Conservation (phyloP, 768 basidiomycete genomes). For the Chalciporus chontae region DNA sequence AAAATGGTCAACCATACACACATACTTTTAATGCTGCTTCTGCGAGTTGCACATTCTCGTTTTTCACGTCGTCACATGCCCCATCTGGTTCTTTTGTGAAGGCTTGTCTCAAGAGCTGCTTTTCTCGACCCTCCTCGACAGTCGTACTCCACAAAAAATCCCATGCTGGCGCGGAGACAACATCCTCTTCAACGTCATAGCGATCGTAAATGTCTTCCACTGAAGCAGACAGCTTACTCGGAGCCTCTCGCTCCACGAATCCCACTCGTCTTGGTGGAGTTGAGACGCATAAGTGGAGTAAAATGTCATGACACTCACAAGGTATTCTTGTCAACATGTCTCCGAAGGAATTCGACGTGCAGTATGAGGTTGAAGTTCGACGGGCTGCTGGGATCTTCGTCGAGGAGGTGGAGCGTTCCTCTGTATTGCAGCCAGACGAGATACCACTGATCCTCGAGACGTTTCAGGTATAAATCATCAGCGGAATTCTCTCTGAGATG, state of each 20-base stretch:
- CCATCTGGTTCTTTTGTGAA: slow-evolving; percentile 45
- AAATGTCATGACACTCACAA: slow-evolving; percentile 53
- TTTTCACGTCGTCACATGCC: slow-evolving; percentile 6
- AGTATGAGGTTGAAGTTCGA: slow-evolving; percentile 75
- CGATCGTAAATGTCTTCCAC: slow-evolving; percentile 41
- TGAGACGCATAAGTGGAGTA: slow-evolving; percentile 10
- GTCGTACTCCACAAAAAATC: slow-evolving; percentile 72
- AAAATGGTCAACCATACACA: neutral
- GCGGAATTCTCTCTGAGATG: slow-evolving; percentile 60
- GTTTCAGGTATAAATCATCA: slow-evolving; percentile 70
- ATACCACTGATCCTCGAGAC: slow-evolving; percentile 81
- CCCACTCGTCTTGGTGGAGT: slow-evolving; percentile 54
- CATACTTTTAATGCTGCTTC: slow-evolving; percentile 71
- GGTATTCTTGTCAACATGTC: slow-evolving; percentile 80
- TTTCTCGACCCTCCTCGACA: slow-evolving; percentile 76
- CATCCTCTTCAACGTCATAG: slow-evolving; percentile 52
- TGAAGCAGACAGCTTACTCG: slow-evolving; percentile 39
- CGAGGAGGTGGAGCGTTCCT: slow-evolving; percentile 64
- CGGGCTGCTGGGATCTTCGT: slow-evolving; percentile 62
- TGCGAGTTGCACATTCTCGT: slow-evolving; percentile 49
- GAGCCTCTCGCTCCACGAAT: slow-evolving; percentile 44
- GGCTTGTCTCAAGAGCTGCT: slow-evolving; percentile 54
- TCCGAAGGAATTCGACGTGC: slow-evolving; percentile 80
- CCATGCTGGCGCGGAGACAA: slow-evolving; percentile 44
- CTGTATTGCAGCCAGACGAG: slow-evolving; percentile 70